phyloP scores from a whole-genome alignment of 2,329 filamentous ascomycete genomes.

The Aureobasidium uvarum region DNA sequence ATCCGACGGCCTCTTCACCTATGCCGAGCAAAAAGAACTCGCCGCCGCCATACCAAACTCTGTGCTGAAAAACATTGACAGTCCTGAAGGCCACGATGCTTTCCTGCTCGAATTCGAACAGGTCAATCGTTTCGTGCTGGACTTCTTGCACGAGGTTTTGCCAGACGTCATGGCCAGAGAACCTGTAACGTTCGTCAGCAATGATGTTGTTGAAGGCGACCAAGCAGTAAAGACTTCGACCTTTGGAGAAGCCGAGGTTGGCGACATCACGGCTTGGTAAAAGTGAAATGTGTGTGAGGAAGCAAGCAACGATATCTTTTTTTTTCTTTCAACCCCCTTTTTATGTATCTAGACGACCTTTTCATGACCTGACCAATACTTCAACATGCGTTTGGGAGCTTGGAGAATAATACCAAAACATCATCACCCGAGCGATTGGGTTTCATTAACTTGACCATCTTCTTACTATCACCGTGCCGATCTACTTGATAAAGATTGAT shows the following conservation, averaged over 20 bases:
- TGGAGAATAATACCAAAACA: not conserved
- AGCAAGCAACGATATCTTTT: not conserved
- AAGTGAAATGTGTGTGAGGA: not conserved
- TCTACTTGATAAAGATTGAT: not conserved
- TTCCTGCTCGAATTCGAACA: slow-evolving; percentile 97
- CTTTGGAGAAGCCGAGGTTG: slow-evolving; percentile 93
- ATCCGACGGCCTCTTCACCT: slow-evolving; percentile 93
- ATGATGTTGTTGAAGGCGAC: slow-evolving; percentile 43
- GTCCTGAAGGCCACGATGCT: slow-evolving; percentile 91
- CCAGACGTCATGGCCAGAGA: slow-evolving; percentile 77
- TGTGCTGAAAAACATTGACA: slow-evolving; percentile 81
- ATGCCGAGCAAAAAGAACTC: slow-evolving; percentile 91
- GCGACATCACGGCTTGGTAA: slow-evolving; percentile 94
- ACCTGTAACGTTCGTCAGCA: slow-evolving; percentile 41
- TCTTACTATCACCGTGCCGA: not conserved
- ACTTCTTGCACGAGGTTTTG: slow-evolving; percentile 76
- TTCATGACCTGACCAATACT: slow-evolving; percentile 15
- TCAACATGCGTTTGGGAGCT: slow-evolving; percentile 9
- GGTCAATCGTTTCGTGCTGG: slow-evolving; percentile 82
- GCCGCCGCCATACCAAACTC: slow-evolving; percentile 77
- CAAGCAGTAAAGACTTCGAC: slow-evolving; percentile 82
- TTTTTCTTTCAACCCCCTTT: not conserved
- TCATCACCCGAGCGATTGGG: not conserved
- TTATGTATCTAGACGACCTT: slow-evolving; percentile 14
- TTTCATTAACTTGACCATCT: not conserved